Percentiles rank a stretch among this genome's conserved stretches.
Conservation (phyloP, 495 filamentous ascomycete genomes). For the Filosporella fistucella region DNA sequence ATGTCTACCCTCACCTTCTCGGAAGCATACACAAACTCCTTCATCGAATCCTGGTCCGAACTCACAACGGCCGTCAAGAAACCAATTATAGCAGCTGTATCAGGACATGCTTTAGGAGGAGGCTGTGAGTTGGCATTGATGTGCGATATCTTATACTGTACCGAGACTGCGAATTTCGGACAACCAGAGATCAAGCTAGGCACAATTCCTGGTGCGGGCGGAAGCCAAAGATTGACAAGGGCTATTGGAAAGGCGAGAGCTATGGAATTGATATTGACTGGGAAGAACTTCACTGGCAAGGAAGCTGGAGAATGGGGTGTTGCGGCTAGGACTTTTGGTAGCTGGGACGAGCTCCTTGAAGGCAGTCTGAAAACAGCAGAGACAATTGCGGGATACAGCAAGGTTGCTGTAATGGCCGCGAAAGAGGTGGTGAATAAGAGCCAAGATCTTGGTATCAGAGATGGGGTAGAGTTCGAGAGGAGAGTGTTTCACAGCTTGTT, state of each 20-base stretch:
- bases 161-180: conserved; percentile 75
- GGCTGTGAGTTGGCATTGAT: conserved; percentile 98
- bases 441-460: conserved; percentile 77
- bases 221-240: conserved; percentile 80
- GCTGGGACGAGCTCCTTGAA: conserved; percentile 74
- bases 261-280: conserved; percentile 93
- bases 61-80: conserved; percentile 79
- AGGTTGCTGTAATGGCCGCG: conserved; percentile 77
- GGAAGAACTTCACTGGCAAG: conserved; percentile 71
- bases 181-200: conserved; percentile 97
- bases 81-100: conserved; percentile 89
- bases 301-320: conserved; percentile 90
- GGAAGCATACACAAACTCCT: conserved; percentile 76
- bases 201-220: conserved; percentile 87
- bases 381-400: conserved; percentile 78
- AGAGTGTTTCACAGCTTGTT: conserved; percentile 89
- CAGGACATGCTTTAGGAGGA: conserved; percentile 89
- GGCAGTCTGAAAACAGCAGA: conserved; percentile 76
- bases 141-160: conserved; percentile 93
- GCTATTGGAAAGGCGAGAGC: conserved; percentile 86
- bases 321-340: conserved; percentile 77
- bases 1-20: conserved; percentile 90
- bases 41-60: conserved; percentile 90
- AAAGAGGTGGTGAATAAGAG: conserved; percentile 99
- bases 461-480: conserved; percentile 92